These are phyloP conservation scores for Aspergillus coremiiformis DNA, from an alignment of 495 filamentous ascomycete genomes.

Conservation along the genomic window DNA sequence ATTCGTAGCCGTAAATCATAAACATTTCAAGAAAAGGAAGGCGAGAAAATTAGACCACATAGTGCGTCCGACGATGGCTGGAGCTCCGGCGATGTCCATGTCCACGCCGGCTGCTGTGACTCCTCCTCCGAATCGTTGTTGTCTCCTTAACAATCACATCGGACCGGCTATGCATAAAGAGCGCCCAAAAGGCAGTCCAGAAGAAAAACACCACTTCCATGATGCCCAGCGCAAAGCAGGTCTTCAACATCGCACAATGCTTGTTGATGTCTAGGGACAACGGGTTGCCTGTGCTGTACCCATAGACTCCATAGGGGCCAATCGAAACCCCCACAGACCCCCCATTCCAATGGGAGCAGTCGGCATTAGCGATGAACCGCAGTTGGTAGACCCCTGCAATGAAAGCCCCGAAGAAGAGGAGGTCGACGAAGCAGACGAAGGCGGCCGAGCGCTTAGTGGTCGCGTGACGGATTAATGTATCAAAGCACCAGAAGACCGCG, in stretches of 20 bases:
- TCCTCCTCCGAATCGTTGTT: slow-evolving; percentile 32
- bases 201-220: slow-evolving; percentile 82
- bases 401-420: slow-evolving; percentile 73
- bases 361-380: slow-evolving; percentile 55
- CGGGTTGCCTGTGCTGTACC: slow-evolving; percentile 29
- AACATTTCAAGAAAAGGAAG: background rate
- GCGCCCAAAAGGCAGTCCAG: slow-evolving; percentile 57
- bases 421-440: slow-evolving; percentile 74
- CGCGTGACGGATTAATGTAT: slow-evolving; percentile 73
- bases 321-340: slow-evolving; percentile 48
- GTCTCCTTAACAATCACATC: slow-evolving; percentile 39
- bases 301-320: slow-evolving; percentile 50
- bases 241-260: slow-evolving; percentile 83
- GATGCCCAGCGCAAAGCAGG: slow-evolving; percentile 76
- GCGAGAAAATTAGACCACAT: slow-evolving; percentile 27
- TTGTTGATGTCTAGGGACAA: slow-evolving; percentile 53
- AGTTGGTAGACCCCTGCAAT: slow-evolving; percentile 74
- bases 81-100: slow-evolving; percentile 30
- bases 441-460: slow-evolving; percentile 60
- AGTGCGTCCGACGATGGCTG: slow-evolving; percentile 28
- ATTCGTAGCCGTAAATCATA: background rate
- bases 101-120: slow-evolving; percentile 34
- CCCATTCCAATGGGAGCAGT: slow-evolving; percentile 55
- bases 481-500: slow-evolving; percentile 69
- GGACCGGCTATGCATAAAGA: slow-evolving; percentile 43